Evolutionary conservation across 2,329 filamentous ascomycete species (phyloP), one percentile per base, ranked within the genome.

Genomic region (Fusarium stilboides): DNA sequence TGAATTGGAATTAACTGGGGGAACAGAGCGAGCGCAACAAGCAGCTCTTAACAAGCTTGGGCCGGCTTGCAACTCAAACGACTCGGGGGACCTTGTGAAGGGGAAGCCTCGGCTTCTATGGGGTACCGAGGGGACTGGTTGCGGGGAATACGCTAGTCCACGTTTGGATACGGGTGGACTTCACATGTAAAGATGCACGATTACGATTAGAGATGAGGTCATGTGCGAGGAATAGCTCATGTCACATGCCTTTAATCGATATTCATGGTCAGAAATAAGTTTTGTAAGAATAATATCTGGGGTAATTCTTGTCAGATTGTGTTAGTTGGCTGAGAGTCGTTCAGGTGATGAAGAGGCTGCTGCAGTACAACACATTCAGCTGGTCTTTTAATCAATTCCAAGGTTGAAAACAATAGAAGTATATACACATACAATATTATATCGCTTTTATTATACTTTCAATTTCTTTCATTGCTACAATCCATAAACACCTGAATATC

Each of bases 71-170:
- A 60, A 57, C 54, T 65, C 57, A 36, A 64, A 58, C 45, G 31
- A 57, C 56, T 51, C 57, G 57, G 55, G 57, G 58, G 60, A 39
- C 61, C 73, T 67, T 63, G 64, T 66, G 66, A 70, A 73, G 71
- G 72, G 71, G 66, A 69, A 73, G 72, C 74, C 74, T 74, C 72
- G 75, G 75, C 75, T 76, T 72, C 68, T 57, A 69, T 71, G 72
- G 66, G 69, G 67, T 71, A 75, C 75, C 73, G 74, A 77, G 75
- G 75, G 74, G 74, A 66, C 59, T 61, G 61, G 71, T 55, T 68
- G 63, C 62, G 73, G 65, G 57, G 61, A 65, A 56, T 61, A 51
- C 69, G 66, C 76, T 77, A 77, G 68, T 19, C 75, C 68, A 37
- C 9, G 47, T 67, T 57, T 53, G 71, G 71, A 40, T 47, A 28